Evolutionary conservation across 306 rosid species (phyloP).

Genomic region (Acacia confusa): DNA sequence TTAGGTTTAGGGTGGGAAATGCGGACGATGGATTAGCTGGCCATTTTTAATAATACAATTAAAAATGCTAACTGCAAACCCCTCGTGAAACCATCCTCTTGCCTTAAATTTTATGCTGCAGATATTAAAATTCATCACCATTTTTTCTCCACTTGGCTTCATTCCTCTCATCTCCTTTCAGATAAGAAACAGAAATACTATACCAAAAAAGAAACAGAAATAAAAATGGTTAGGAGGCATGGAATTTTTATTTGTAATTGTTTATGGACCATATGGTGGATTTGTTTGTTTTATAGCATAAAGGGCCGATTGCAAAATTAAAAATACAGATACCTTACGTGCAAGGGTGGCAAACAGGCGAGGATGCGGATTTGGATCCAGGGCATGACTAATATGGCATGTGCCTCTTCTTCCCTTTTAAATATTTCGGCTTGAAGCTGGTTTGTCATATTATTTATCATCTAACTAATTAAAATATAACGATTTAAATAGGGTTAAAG

Average conservation of each 20-base stretch:
- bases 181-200: too few species aligned
- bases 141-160: too few species aligned
- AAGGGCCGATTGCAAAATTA: neutral
- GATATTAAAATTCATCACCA: neutral
- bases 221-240: too few species aligned
- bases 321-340: neutral
- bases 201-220: too few species aligned
- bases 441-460: too few species aligned
- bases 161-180: neutral
- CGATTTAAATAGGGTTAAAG: too few species aligned
- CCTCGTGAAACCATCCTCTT: neutral
- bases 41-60: neutral
- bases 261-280: neutral
- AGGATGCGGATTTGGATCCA: neutral
- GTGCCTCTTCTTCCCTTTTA: neutral
- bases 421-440: too few species aligned
- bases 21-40: neutral
- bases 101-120: neutral
- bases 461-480: too few species aligned
- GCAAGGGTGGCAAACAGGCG: neutral
- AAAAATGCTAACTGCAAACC: neutral
- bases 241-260: neutral
- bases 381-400: neutral
- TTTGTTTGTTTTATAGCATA: neutral
- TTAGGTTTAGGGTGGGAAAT: neutral